Percentiles rank a stretch among this genome's conserved stretches.
Conservation (phyloP, 208 protist genomes). For the Acanthamoeba lugdunensis region DNA sequence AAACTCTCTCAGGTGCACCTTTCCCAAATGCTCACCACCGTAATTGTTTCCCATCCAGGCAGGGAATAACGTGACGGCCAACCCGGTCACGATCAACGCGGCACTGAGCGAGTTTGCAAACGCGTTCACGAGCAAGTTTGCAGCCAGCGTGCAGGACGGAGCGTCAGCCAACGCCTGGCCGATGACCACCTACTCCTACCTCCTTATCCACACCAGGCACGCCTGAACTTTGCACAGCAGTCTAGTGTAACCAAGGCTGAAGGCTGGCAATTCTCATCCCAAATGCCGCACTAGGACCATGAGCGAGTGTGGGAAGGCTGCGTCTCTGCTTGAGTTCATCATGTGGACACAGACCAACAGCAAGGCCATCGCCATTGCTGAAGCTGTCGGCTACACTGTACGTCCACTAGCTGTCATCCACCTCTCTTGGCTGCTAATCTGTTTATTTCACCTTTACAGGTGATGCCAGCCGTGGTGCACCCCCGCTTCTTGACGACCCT, state of each 20-base stretch:
- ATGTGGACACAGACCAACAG: slow-evolving; percentile 50
- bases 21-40: not conserved
- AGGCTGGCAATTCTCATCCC: no score
- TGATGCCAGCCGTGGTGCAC: not conserved
- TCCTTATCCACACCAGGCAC: slow-evolving; percentile 28
- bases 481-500: not conserved
- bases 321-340: slow-evolving; percentile 19
- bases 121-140: not conserved
- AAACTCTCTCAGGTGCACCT: no score
- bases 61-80: slow-evolving; percentile 20
- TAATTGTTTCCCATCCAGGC: not conserved
- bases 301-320: not conserved
- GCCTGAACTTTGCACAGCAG: no score
- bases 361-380: slow-evolving; percentile 5
- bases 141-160: not conserved
- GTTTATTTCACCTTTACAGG: no score
- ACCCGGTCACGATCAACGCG: not conserved
- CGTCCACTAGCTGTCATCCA: not conserved
- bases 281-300: no score
- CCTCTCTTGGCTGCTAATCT: no score
- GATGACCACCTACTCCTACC: slow-evolving; percentile 64
- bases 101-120: slow-evolving; percentile 1
- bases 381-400: slow-evolving; percentile 7
- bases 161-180: slow-evolving; percentile 32
- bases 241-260: no score